phyloP scores from a whole-genome alignment of 2,329 filamentous ascomycete species.

The Nothopassalora personata region DNA sequence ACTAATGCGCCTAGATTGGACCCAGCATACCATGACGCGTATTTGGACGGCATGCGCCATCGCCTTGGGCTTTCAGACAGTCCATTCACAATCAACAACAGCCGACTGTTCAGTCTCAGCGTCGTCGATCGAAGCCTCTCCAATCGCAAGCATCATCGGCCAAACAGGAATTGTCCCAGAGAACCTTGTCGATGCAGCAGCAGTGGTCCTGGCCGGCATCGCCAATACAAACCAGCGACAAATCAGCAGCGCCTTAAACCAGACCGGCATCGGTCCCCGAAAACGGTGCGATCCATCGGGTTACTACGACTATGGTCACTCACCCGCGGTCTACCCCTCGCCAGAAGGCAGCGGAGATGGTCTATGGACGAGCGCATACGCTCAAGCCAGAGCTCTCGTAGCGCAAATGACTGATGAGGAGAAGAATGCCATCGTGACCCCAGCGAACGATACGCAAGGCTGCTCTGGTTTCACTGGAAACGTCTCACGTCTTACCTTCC shows the following conservation, averaged over 20 bases:
- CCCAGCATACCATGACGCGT: not conserved
- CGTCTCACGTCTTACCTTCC: constrained; percentile 36
- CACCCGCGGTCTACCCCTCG: constrained; percentile 29
- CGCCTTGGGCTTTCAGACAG: not conserved
- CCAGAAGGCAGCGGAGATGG: constrained; percentile 21
- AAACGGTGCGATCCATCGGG: constrained; percentile 21
- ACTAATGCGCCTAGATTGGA: not conserved
- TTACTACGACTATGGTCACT: constrained; percentile 29
- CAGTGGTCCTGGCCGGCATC: constrained; percentile 5
- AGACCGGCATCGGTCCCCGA: constrained; percentile 7
- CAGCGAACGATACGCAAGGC: constrained; percentile 13
- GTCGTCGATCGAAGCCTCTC: not conserved
- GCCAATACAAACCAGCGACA: constrained; percentile 12
- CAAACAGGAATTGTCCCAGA: constrained; percentile 13
- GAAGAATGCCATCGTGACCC: constrained; percentile 38
- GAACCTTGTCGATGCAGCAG: constrained; percentile 10
- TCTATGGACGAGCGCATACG: constrained; percentile 37
- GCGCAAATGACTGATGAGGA: constrained; percentile 36
- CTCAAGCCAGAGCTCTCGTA: constrained; percentile 37
- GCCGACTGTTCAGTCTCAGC: not conserved
- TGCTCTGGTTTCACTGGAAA: constrained; percentile 52
- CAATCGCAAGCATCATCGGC: constrained; percentile 10
- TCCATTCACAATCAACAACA: not conserved
- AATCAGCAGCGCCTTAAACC: constrained; percentile 7
- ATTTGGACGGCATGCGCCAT: not conserved